These are phyloP conservation scores for Ophiocordyceps polyrhachis-furcata DNA, from an alignment of 2,329 filamentous ascomycete species.

Conservation along the genomic window DNA sequence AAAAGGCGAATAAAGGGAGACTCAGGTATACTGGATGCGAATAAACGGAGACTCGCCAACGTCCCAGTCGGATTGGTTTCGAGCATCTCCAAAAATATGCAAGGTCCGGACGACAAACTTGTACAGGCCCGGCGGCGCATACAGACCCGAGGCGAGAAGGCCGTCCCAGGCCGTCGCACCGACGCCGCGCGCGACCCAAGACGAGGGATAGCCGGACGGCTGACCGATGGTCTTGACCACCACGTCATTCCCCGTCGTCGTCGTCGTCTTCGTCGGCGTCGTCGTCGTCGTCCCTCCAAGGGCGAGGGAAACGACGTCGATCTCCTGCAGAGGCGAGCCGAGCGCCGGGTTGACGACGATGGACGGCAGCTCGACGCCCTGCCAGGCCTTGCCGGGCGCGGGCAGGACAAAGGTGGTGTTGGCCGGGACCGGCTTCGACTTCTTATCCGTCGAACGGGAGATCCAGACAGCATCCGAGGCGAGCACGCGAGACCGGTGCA, in stretches of 20 bases:
- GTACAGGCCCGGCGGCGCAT: slow-evolving; percentile 29
- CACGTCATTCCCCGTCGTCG: slow-evolving; percentile 11
- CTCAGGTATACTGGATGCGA: slow-evolving; percentile 20
- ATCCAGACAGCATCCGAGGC: slow-evolving; percentile 10
- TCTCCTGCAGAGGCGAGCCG: slow-evolving; percentile 23
- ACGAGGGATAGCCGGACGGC: slow-evolving; percentile 21
- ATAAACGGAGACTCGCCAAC: slow-evolving; percentile 21
- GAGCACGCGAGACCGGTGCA: slow-evolving; percentile 11
- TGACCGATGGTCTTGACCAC: slow-evolving; percentile 24
- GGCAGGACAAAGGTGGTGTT: slow-evolving; percentile 24
- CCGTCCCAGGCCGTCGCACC: slow-evolving; percentile 23
- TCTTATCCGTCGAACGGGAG: slow-evolving; percentile 14
- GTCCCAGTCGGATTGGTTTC: slow-evolving; percentile 27
- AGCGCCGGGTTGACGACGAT: slow-evolving; percentile 23
- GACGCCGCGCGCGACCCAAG: slow-evolving; percentile 11
- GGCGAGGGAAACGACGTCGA: slow-evolving; percentile 23
- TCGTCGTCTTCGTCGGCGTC: slow-evolving; percentile 12
- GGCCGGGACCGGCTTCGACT: slow-evolving; percentile 8
- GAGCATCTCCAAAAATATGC: slow-evolving; percentile 29
- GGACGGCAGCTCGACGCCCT: slow-evolving; percentile 16
- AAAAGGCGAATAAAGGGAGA: no score
- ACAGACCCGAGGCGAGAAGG: slow-evolving; percentile 24
- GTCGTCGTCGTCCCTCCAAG: slow-evolving; percentile 12
- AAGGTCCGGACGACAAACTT: slow-evolving; percentile 29
- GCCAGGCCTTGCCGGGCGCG: slow-evolving; percentile 16